Evolutionary conservation across 495 filamentous ascomycete genomes (phyloP), one percentile per base, ranked within the genome.

Genomic region (Aeminium ludgeri): DNA sequence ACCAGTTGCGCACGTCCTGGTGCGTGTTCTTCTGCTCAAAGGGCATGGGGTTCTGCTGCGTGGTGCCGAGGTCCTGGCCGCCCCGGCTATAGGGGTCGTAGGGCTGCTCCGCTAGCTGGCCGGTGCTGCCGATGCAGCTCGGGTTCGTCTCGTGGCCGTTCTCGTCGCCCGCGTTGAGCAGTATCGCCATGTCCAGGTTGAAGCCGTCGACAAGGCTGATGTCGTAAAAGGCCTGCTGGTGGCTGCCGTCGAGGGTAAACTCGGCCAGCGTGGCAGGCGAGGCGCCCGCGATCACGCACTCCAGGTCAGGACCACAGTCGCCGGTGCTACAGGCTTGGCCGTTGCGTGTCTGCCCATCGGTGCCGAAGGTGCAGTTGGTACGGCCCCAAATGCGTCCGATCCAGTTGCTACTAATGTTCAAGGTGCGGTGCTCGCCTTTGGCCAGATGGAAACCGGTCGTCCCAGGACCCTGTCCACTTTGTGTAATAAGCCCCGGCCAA

Each of bases 191-290:
- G 6, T 79, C 78, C 7, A 86, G 59, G 56, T 86, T 86, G 66
- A 86, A 86, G 30, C 82, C 82, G 55, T 87, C 82, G 20, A 87
- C 82, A 27, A 86, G 69, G 27, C 79, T 83, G 44, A 87, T 79
- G 57, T 87, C 82, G 57, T 85, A 86, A 57, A 78, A 86, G 3
- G 73, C 77, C 52, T 82, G 72, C 10, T 59, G 64, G 40, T 65
- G 63, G 25, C 60, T 56, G n/a, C 64, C 59, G 29, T 66, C 63
- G 30, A 86, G 68, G 36, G 75, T 82, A 55, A 85, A 82, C 47
- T 87, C 82, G 13, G 77, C 79, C 5, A 87, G 65, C 2, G 78
- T 81, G 5, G 69, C 70, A 1, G 82, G 82, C 2, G 72, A 64
- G 23, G 66, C 65, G 13, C 81, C 78, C 3, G 77, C 67, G 35